phyloP scores from a whole-genome alignment of 1,139 yeast species.

The Yamadazyma oceani region DNA sequence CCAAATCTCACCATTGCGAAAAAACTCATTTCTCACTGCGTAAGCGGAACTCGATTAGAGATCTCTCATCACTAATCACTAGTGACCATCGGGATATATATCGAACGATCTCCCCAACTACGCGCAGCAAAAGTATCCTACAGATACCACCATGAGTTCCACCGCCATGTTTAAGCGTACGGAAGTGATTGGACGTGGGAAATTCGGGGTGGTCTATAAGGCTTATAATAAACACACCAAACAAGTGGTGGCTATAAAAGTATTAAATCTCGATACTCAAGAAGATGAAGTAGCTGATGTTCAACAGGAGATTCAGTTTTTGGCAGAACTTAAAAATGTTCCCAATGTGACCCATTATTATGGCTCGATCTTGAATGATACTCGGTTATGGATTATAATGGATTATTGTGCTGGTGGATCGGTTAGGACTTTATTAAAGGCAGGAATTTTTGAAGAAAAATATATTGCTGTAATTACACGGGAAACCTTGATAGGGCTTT shows the following conservation, averaged over 20 bases:
- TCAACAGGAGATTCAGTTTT: constrained; percentile 86
- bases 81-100: no score
- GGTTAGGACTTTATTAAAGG: constrained; percentile 78
- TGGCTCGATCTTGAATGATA: constrained; percentile 83
- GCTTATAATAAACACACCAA: constrained; percentile 66
- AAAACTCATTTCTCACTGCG: not conserved
- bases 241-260: constrained; percentile 88
- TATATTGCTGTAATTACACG: constrained; percentile 80
- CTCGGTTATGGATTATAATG: constrained; percentile 96
- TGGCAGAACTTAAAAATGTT: constrained; percentile 75
- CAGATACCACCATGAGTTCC: constrained; percentile 13
- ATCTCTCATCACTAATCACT: no score
- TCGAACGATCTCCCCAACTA: no score
- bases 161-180: constrained; percentile 41
- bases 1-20: no score
- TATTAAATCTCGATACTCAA: constrained; percentile 85
- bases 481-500: constrained; percentile 75
- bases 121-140: no score
- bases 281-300: constrained; percentile 95
- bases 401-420: constrained; percentile 98
- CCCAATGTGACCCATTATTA: constrained; percentile 93
- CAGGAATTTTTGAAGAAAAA: constrained; percentile 86
- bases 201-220: constrained; percentile 94
- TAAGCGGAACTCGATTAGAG: no score
- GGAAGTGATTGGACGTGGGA: constrained; percentile 93